A percentile compares a stretch with the other conserved stretches of the same genome.
Evolutionary conservation across 1,284 basidiomycete species (phyloP).

Genomic region (Fomitiporia mediterranea): DNA sequence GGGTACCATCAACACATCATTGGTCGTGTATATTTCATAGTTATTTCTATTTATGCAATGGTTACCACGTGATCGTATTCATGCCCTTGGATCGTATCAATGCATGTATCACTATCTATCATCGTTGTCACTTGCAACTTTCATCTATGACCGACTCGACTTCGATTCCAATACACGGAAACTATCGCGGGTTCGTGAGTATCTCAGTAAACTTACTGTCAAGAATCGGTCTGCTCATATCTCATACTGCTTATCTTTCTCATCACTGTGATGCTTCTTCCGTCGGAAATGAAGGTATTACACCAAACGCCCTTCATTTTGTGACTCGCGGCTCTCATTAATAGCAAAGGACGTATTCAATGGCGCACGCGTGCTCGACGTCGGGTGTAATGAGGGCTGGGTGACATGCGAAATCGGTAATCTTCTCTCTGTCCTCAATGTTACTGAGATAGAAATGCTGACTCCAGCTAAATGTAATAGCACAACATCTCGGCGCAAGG

Average conservation of each 20-base stretch:
- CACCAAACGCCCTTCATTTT: constrained; percentile 53
- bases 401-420: constrained; percentile 78
- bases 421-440: constrained; percentile 17
- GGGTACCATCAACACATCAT: no score
- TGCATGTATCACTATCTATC: no score
- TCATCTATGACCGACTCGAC: constrained; percentile 21
- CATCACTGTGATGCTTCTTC: no score
- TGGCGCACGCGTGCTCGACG: constrained; percentile 61
- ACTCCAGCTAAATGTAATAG: neutral
- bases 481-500: constrained; percentile 51
- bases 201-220: no score
- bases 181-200: constrained; percentile 52
- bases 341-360: constrained; percentile 51
- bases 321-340: constrained; percentile 56
- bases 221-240: no score
- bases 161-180: constrained; percentile 52
- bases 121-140: no score
- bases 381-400: constrained; percentile 82
- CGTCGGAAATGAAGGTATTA: constrained; percentile 55
- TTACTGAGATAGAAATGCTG: neutral
- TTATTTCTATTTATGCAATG: no score
- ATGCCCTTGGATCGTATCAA: no score
- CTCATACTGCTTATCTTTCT: constrained; percentile 6
- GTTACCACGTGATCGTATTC: no score
- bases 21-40: no score